These are phyloP conservation scores for Russula foetens DNA, from an alignment of 768 basidiomycete species.

Conservation along the genomic window DNA sequence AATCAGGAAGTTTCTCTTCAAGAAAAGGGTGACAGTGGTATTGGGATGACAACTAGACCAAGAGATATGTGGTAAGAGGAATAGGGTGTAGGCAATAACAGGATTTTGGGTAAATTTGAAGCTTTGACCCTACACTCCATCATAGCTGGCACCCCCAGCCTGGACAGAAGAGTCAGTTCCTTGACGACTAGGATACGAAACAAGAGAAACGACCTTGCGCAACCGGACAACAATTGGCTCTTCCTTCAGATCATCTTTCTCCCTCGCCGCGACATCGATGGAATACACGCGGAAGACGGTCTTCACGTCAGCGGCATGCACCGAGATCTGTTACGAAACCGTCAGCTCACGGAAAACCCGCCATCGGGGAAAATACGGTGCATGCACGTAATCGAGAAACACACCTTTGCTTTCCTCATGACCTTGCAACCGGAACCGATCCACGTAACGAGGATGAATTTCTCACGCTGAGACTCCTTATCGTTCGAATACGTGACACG, in stretches of 20 bases:
- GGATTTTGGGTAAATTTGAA: neutral
- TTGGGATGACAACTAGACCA: neutral
- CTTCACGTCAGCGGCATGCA: conserved; percentile 87
- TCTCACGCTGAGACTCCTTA: conserved; percentile 80
- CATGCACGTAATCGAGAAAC: conserved; percentile 18
- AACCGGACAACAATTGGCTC: conserved; percentile 75
- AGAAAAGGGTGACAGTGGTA: neutral
- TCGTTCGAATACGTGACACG: conserved; percentile 82
- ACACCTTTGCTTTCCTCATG: conserved; percentile 87
- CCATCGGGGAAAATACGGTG: neutral
- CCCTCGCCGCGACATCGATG: conserved; percentile 80
- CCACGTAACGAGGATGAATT: conserved; percentile 82
- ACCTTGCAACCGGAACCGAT: conserved; percentile 78
- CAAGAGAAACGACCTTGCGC: conserved; percentile 55
- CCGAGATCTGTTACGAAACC: conserved; percentile 61
- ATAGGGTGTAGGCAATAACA: neutral
- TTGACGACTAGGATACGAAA: conserved; percentile 19
- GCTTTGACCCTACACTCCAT: conserved; percentile 52
- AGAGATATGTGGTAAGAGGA: neutral
- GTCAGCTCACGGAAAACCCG: conserved; percentile 14
- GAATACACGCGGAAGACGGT: conserved; percentile 66
- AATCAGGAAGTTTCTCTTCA: neutral
- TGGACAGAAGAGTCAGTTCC: conserved; percentile 25
- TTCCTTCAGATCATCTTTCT: conserved; percentile 80
- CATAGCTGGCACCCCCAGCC: conserved; percentile 88